phyloP scores from a whole-genome alignment of 2,329 filamentous ascomycete genomes.

The Neopestalotiopsis clavispora region DNA sequence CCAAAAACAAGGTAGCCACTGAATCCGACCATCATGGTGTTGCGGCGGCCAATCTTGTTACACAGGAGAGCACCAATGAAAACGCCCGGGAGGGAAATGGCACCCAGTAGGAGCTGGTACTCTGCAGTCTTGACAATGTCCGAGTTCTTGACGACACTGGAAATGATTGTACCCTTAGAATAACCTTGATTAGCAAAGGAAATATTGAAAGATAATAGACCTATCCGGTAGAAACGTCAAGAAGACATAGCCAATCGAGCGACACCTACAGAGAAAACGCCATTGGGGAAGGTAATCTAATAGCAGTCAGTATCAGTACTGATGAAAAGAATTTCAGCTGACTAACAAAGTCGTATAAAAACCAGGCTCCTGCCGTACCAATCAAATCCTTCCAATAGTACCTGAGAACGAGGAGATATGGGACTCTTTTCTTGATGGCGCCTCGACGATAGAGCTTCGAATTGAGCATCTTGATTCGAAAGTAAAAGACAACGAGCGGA shows the following conservation, averaged over 20 bases:
- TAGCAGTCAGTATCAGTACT: slow-evolving; percentile 42
- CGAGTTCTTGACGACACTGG: slow-evolving; percentile 40
- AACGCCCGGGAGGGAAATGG: slow-evolving; percentile 52
- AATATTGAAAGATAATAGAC: not conserved
- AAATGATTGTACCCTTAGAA: slow-evolving; percentile 43
- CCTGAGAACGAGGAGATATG: slow-evolving; percentile 52
- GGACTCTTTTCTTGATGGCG: slow-evolving; percentile 56
- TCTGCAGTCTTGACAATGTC: slow-evolving; percentile 48
- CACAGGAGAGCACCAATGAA: slow-evolving; percentile 53
- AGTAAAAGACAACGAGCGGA: slow-evolving; percentile 60
- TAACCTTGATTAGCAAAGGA: not conserved
- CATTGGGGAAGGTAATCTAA: slow-evolving; percentile 27
- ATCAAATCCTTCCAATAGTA: slow-evolving; percentile 61
- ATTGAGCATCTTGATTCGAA: slow-evolving; percentile 58
- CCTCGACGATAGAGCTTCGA: slow-evolving; percentile 55
- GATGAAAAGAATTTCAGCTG: slow-evolving; percentile 27
- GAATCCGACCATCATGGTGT: slow-evolving; percentile 56
- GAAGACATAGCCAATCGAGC: no score
- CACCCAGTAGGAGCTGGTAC: slow-evolving; percentile 52
- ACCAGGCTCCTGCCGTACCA: slow-evolving; percentile 61
- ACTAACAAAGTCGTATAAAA: slow-evolving; percentile 43
- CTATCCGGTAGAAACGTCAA: not conserved
- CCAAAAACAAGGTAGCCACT: slow-evolving; percentile 55
- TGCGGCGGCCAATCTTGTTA: slow-evolving; percentile 52
- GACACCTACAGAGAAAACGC: slow-evolving; percentile 15